Percentiles rank a stretch among this genome's conserved stretches.
Conservation (phyloP, 176 grass and related monocot genomes). For the Oropetium thomaeum region DNA sequence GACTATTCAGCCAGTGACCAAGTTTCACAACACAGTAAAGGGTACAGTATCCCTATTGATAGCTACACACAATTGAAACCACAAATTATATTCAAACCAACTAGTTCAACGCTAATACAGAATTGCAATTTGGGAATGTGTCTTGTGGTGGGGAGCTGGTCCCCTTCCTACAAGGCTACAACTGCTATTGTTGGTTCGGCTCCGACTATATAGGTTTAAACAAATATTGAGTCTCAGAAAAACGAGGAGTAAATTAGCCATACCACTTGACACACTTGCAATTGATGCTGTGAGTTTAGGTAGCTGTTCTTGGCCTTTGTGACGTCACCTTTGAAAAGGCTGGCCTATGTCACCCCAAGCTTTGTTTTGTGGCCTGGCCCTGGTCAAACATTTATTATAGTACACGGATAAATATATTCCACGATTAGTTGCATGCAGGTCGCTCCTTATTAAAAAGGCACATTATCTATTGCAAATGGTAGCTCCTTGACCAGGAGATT, state of each 20-base stretch:
- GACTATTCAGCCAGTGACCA: background rate
- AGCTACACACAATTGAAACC: background rate
- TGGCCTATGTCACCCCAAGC: conserved; percentile 12
- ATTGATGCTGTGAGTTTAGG: background rate
- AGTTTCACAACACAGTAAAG: background rate
- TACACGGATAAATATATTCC: background rate
- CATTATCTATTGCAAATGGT: conserved; percentile 6
- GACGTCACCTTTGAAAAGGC: conserved; percentile 24
- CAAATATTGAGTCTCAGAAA: background rate
- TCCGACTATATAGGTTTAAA: background rate
- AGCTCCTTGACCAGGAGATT: conserved; percentile 22
- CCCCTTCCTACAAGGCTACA: background rate
- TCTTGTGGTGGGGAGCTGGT: conserved; percentile 20
- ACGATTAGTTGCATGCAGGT: background rate
- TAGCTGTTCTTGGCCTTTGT: background rate
- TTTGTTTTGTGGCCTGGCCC: background rate
- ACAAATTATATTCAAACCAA: background rate
- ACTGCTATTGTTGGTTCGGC: background rate
- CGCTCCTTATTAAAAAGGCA: conserved; percentile 6
- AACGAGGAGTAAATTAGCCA: background rate
- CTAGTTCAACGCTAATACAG: background rate
- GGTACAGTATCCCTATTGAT: background rate
- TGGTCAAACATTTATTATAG: background rate
- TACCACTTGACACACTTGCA: background rate
- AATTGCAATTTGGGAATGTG: background rate